These are phyloP conservation scores for Puccinellia tenuiflora DNA, from an alignment of 176 grass and related monocot genomes.

Conservation along the genomic window DNA sequence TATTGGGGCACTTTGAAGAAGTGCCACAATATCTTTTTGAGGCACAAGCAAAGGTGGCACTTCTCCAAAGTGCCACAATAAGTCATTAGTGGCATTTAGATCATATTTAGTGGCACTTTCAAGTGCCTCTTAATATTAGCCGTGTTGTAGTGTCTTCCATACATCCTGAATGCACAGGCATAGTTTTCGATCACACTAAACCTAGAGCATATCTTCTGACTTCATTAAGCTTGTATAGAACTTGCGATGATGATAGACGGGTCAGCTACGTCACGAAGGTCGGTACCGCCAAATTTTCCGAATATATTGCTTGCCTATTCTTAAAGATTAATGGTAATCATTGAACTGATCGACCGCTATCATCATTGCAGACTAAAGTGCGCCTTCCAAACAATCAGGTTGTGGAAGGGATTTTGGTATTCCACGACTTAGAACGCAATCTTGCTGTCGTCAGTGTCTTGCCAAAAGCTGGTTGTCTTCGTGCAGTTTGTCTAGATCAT, in stretches of 20 bases:
- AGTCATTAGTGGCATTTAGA: too few species aligned
- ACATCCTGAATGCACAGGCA: background rate
- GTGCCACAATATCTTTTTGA: too few species aligned
- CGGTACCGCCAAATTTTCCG: background rate
- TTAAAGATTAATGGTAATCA: background rate
- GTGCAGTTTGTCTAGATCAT: background rate
- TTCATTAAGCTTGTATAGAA: background rate
- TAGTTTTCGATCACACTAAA: background rate
- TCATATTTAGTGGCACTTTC: too few species aligned
- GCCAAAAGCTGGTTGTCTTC: background rate
- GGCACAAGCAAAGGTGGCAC: too few species aligned
- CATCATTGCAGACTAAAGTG: constrained; percentile 7
- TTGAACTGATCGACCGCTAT: background rate
- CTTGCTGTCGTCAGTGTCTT: background rate
- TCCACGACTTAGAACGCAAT: background rate
- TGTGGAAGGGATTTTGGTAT: background rate
- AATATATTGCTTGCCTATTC: background rate
- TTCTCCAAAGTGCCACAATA: too few species aligned
- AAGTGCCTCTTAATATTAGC: too few species aligned
- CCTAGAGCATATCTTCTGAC: background rate
- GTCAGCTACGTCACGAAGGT: background rate
- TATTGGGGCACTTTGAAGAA: too few species aligned
- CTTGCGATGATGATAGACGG: background rate
- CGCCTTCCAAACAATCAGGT: background rate
- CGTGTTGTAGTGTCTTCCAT: too few species aligned